A percentile compares a stretch with the other conserved stretches of the same genome.
phyloP scores from a whole-genome alignment of 2,329 filamentous ascomycete species.

The Amauroascus verrucosus region DNA sequence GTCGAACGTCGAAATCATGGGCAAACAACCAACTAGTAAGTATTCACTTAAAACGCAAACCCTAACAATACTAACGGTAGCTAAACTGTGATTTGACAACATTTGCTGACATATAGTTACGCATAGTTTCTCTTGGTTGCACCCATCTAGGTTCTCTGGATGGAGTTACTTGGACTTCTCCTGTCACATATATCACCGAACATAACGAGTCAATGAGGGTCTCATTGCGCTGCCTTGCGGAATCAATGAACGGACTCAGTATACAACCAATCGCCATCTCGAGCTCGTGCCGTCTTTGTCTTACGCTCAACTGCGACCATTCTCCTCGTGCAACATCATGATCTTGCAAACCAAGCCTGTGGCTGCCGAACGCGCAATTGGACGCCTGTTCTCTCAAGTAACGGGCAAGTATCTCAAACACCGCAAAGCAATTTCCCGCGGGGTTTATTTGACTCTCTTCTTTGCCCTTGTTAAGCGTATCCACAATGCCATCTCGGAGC shows the following conservation, averaged over 20 bases:
- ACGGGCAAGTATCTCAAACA: slow-evolving; percentile 65
- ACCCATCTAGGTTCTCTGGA: too few species aligned
- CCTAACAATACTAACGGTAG: too few species aligned
- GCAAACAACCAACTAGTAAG: too few species aligned
- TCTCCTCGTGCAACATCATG: slow-evolving; percentile 50
- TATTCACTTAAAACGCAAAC: too few species aligned
- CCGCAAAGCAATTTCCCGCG: slow-evolving; percentile 71
- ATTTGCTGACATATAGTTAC: too few species aligned
- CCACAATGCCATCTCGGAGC: slow-evolving; percentile 81
- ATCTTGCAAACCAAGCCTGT: slow-evolving; percentile 64
- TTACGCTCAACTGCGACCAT: background rate
- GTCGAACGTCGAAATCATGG: too few species aligned
- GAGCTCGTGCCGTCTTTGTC: background rate
- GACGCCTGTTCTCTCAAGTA: slow-evolving; percentile 55
- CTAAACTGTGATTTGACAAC: too few species aligned
- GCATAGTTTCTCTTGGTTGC: too few species aligned
- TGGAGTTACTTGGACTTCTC: background rate
- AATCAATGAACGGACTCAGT: background rate
- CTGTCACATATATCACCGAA: background rate
- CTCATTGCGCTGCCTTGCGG: background rate
- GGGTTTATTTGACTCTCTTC: slow-evolving; percentile 72
- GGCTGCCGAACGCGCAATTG: slow-evolving; percentile 54
- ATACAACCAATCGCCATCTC: background rate
- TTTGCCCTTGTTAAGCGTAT: slow-evolving; percentile 75
- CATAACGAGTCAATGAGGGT: background rate